phyloP scores from a whole-genome alignment of 768 basidiomycete species.

The Serendipita sp. region DNA sequence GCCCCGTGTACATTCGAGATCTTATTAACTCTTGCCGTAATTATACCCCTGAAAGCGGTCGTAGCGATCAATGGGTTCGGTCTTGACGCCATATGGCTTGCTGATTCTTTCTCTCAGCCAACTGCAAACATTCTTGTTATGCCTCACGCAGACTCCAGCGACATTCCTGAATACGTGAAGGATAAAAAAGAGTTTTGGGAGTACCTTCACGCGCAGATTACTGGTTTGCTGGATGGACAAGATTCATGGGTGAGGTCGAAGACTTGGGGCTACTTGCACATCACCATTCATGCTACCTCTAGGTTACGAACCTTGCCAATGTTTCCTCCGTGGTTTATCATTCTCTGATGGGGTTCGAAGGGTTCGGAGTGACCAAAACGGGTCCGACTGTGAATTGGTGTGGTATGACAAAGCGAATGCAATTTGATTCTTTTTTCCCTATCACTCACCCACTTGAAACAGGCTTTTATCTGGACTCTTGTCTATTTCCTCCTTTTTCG shows the following conservation, averaged over 20 bases:
- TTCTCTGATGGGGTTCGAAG: conserved; percentile 49
- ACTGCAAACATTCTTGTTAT: conserved; percentile 24
- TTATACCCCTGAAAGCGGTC: too few species aligned
- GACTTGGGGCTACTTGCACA: not conserved
- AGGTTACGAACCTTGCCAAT: conserved; percentile 84
- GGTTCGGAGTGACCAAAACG: conserved; percentile 40
- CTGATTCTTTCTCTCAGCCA: not conserved
- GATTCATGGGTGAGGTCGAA: conserved; percentile 52
- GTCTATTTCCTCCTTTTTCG: conserved; percentile 39
- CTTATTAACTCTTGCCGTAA: too few species aligned
- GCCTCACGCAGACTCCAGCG: conserved; percentile 72
- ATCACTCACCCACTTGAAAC: conserved; percentile 1
- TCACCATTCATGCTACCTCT: conserved; percentile 9
- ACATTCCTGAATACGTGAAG: conserved; percentile 48
- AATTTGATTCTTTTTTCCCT: not conserved
- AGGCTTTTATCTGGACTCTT: conserved; percentile 77
- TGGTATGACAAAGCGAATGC: conserved; percentile 38
- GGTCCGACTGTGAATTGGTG: conserved; percentile 70
- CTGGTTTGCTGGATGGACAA: conserved; percentile 45
- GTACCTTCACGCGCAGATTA: conserved; percentile 42
- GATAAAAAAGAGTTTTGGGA: not conserved
- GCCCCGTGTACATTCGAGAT: too few species aligned
- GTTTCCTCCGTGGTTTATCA: conserved; percentile 68
- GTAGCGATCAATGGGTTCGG: too few species aligned
- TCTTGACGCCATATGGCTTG: not conserved